Conservation (phyloP, 805 yeast genomes). For the Komagataella kurtzmanii region DNA sequence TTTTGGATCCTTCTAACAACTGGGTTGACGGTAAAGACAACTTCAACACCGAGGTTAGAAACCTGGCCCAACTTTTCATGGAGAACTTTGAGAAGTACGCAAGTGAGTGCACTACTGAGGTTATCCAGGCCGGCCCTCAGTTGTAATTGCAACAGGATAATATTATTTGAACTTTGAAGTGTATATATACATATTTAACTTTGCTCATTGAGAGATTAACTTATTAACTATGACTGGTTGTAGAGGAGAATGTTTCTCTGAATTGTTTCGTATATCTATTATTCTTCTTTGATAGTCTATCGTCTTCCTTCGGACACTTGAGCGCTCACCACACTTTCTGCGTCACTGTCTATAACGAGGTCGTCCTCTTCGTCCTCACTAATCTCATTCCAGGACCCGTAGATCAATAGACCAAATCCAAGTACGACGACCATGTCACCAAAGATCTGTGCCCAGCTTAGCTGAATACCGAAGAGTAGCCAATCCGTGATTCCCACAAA, state of each 20-base stretch:
- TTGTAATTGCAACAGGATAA: constrained; percentile 12
- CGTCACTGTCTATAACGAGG: constrained; percentile 17
- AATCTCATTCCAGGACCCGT: constrained; percentile 55
- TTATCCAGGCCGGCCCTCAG: constrained; percentile 85
- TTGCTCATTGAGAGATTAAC: neutral
- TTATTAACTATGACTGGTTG: neutral
- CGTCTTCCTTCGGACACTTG: neutral
- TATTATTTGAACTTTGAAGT: neutral
- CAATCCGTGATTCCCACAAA: constrained; percentile 72
- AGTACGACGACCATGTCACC: constrained; percentile 60
- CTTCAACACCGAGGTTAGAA: constrained; percentile 39
- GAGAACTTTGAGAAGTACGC: constrained; percentile 82
- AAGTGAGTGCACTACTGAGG: constrained; percentile 73
- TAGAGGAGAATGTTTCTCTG: neutral
- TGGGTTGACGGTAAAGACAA: constrained; percentile 54
- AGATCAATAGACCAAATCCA: constrained; percentile 57
- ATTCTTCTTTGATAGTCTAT: neutral
- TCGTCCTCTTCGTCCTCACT: constrained; percentile 23
- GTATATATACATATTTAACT: neutral
- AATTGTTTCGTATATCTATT: too few species aligned
- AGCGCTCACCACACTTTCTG: constrained; percentile 13
- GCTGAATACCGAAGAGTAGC: constrained; percentile 43
- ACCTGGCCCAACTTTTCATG: constrained; percentile 64
- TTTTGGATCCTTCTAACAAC: constrained; percentile 75
- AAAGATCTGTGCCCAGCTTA: constrained; percentile 40